These are phyloP conservation scores for Alternaria gaisen DNA, from an alignment of 2,329 filamentous ascomycete species.

Conservation along the genomic window DNA sequence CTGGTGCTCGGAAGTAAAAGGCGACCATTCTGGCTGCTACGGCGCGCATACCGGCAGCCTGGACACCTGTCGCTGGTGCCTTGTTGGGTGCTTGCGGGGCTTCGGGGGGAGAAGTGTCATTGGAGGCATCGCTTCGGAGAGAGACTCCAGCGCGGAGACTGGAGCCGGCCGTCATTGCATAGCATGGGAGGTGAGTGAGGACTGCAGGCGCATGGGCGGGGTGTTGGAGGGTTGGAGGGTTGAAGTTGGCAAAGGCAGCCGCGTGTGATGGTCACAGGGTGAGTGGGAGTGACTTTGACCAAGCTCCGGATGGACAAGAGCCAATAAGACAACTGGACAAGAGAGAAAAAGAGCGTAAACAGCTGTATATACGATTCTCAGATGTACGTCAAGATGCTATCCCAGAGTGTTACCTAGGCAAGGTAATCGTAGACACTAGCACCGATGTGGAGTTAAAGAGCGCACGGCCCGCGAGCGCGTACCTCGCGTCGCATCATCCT, in stretches of 20 bases:
- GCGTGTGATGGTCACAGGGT: slow-evolving; percentile 25
- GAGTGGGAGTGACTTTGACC: not conserved
- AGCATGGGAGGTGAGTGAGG: slow-evolving; percentile 30
- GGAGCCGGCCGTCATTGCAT: slow-evolving; percentile 51
- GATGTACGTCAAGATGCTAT: not conserved
- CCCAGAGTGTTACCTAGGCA: not conserved
- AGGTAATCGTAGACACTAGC: slow-evolving; percentile 1
- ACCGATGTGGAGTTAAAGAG: slow-evolving; percentile 13
- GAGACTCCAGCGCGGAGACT: slow-evolving; percentile 45
- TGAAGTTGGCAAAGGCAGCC: slow-evolving; percentile 13
- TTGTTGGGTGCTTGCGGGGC: slow-evolving; percentile 56
- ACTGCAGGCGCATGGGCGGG: slow-evolving; percentile 28
- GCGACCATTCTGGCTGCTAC: slow-evolving; percentile 83
- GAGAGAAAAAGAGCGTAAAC: not conserved
- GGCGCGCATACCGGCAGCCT: slow-evolving; percentile 83
- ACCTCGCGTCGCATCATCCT: slow-evolving; percentile 30
- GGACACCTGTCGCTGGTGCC: slow-evolving; percentile 74
- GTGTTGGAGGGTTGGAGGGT: not conserved
- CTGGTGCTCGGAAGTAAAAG: slow-evolving; percentile 90
- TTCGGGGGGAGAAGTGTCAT: slow-evolving; percentile 25
- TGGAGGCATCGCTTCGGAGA: slow-evolving; percentile 27
- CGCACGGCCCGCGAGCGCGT: slow-evolving; percentile 26
- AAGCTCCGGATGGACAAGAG: not conserved
- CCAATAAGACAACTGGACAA: not conserved
- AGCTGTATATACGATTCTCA: not conserved